phyloP scores from a whole-genome alignment of 129 eudicot species.

The Chrysanthemum lavandulifolium region DNA sequence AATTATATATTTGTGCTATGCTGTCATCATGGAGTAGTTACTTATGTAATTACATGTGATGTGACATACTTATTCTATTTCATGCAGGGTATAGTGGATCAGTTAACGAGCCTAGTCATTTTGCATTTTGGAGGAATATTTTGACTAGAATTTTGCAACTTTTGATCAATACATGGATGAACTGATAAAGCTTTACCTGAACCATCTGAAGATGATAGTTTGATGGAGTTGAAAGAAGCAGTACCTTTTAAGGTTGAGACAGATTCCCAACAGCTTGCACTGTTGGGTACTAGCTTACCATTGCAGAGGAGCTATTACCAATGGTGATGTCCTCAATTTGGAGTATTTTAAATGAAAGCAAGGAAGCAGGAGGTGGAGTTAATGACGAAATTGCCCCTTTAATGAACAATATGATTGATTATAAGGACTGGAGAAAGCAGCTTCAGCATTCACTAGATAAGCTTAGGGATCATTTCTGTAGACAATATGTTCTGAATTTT shows the following conservation, averaged over 20 bases:
- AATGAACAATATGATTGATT: slow-evolving; percentile 48
- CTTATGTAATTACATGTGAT: not conserved
- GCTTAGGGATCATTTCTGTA: slow-evolving; percentile 85
- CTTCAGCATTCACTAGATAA: slow-evolving; percentile 90
- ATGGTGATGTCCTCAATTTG: slow-evolving; percentile 76
- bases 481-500: slow-evolving; percentile 80
- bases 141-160: slow-evolving; percentile 66
- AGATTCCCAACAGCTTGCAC: slow-evolving; percentile 89
- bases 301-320: slow-evolving; percentile 87
- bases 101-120: slow-evolving; percentile 74
- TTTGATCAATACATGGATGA: slow-evolving; percentile 84
- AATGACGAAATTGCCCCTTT: slow-evolving; percentile 41
- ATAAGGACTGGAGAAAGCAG: slow-evolving; percentile 91
- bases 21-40: not conserved
- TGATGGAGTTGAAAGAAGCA: slow-evolving; percentile 69
- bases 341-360: slow-evolving; percentile 66
- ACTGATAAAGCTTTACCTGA: slow-evolving; percentile 78
- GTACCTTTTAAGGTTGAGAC: slow-evolving; percentile 89
- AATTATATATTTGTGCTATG: not conserved
- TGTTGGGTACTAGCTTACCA: slow-evolving; percentile 85
- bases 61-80: not conserved
- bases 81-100: slow-evolving; percentile 78
- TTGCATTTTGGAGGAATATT: slow-evolving; percentile 81
- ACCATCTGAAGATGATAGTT: slow-evolving; percentile 79
- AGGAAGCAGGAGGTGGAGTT: slow-evolving; percentile 51